These are phyloP conservation scores for Phytophthora hybrid DNA, from an alignment of 352 stramenopile species.

Conservation along the genomic window DNA sequence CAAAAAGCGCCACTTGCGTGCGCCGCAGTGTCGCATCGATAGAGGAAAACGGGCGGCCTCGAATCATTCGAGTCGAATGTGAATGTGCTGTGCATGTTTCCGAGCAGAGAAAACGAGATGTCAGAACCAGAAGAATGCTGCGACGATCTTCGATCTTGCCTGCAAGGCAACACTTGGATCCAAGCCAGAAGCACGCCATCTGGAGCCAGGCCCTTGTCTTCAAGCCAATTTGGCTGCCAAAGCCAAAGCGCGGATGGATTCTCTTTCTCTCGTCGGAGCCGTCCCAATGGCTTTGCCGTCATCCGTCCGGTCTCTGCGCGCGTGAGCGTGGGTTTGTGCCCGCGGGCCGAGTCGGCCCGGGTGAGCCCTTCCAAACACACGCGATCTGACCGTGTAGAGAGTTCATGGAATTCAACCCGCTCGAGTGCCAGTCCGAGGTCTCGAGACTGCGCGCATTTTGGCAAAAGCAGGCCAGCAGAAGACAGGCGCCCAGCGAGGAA, in stretches of 20 bases:
- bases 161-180: too few relatives aligned
- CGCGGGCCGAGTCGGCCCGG: not conserved
- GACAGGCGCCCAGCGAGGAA: conserved; percentile 38
- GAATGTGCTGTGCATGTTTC: too few relatives aligned
- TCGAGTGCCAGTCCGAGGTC: conserved; percentile 16
- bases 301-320: conserved; percentile 1
- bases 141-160: not conserved
- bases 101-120: not conserved
- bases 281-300: not conserved
- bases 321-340: conserved; percentile 16
- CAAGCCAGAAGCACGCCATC: too few relatives aligned
- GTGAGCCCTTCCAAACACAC: not conserved
- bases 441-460: conserved; percentile 23
- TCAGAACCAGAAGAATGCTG: not conserved
- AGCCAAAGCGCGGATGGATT: not conserved
- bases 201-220: too few relatives aligned
- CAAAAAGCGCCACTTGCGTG: not conserved
- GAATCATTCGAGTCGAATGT: too few relatives aligned
- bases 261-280: not conserved
- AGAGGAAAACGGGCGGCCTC: not conserved
- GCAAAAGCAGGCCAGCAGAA: conserved; percentile 25
- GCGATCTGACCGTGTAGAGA: conserved; percentile 17
- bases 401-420: conserved; percentile 26
- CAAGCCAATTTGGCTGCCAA: not conserved
- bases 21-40: not conserved